These are phyloP conservation scores for Colletotrichum higginsianum DNA, from an alignment of 2,329 filamentous ascomycete genomes.

Conservation along the genomic window DNA sequence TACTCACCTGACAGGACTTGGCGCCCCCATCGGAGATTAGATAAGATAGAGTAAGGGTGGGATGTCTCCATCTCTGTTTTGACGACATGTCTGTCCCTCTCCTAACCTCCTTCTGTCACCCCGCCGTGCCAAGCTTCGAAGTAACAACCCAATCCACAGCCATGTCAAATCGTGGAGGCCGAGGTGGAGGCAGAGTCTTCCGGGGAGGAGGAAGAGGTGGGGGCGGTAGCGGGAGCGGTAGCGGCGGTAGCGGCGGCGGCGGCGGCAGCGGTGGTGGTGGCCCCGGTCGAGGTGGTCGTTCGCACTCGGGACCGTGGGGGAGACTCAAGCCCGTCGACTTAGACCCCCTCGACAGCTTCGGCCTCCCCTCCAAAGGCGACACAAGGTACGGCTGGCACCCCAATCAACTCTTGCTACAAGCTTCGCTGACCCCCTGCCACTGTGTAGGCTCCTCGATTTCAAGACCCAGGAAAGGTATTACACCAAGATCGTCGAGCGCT, in stretches of 20 bases:
- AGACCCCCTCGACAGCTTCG: conserved; percentile 85
- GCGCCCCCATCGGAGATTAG: conserved; percentile 32
- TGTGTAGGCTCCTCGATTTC: conserved; percentile 75
- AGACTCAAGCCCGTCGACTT: conserved; percentile 80
- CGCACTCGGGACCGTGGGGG: conserved; percentile 72
- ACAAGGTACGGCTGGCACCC: conserved; percentile 70
- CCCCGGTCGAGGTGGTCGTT: conserved; percentile 48
- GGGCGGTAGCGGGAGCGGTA: background rate
- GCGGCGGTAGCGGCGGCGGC: background rate
- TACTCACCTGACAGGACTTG: conserved; percentile 19
- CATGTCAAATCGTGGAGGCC: conserved; percentile 38
- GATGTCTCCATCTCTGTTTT: conserved; percentile 40
- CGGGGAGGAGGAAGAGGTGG: conserved; percentile 23
- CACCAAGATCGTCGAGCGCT: conserved; percentile 87
- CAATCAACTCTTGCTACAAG: background rate
- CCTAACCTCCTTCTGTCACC: conserved; percentile 5
- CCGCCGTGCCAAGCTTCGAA: background rate
- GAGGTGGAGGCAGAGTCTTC: conserved; percentile 11
- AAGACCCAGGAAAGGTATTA: conserved; percentile 90
- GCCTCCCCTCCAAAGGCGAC: conserved; percentile 93
- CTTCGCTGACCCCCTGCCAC: conserved; percentile 25
- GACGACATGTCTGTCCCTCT: conserved; percentile 25
- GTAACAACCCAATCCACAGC: background rate
- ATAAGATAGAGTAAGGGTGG: conserved; percentile 41
- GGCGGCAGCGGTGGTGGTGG: background rate